Conservation (phyloP, 2,329 filamentous ascomycete genomes). For the Sordariomycetes sp. region DNA sequence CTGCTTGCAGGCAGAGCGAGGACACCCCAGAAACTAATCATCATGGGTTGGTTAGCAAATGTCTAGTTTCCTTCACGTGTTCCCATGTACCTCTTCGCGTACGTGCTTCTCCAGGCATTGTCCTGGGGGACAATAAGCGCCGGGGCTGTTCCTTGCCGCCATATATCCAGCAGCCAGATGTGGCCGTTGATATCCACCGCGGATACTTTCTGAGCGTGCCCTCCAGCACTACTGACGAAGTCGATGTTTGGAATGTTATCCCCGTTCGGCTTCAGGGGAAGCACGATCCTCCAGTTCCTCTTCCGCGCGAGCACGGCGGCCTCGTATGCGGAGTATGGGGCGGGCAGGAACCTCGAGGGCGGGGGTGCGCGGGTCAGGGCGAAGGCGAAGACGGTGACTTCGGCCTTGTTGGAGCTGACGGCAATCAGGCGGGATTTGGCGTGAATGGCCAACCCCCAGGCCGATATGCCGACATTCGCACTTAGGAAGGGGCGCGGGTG, state of each 20-base stretch:
- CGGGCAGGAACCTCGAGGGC: slow-evolving; percentile 1
- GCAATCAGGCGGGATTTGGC: slow-evolving; percentile 72
- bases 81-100: background rate
- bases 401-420: slow-evolving; percentile 60
- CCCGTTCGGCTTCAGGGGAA: slow-evolving; percentile 23
- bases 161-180: slow-evolving; percentile 38
- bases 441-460: slow-evolving; percentile 84
- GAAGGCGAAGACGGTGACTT: slow-evolving; percentile 39
- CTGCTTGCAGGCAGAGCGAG: slow-evolving; percentile 1
- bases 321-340: slow-evolving; percentile 9
- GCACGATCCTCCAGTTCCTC: slow-evolving; percentile 34
- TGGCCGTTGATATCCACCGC: slow-evolving; percentile 36
- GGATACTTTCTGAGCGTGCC: slow-evolving; percentile 33
- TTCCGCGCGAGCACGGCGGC: slow-evolving; percentile 24
- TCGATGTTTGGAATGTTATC: slow-evolving; percentile 39
- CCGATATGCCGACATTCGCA: slow-evolving; percentile 62
- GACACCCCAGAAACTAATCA: background rate
- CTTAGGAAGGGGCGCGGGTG: slow-evolving; percentile 47
- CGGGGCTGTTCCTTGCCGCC: slow-evolving; percentile 18
- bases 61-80: no score
- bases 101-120: background rate
- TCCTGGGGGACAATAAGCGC: background rate
- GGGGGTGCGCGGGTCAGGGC: slow-evolving; percentile 16
- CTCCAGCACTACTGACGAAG: slow-evolving; percentile 30
- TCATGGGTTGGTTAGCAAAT: background rate